A percentile compares a stretch with the other conserved stretches of the same genome.
Conservation (phyloP, 2,329 filamentous ascomycete species). For the Cyphellophora europaea region DNA sequence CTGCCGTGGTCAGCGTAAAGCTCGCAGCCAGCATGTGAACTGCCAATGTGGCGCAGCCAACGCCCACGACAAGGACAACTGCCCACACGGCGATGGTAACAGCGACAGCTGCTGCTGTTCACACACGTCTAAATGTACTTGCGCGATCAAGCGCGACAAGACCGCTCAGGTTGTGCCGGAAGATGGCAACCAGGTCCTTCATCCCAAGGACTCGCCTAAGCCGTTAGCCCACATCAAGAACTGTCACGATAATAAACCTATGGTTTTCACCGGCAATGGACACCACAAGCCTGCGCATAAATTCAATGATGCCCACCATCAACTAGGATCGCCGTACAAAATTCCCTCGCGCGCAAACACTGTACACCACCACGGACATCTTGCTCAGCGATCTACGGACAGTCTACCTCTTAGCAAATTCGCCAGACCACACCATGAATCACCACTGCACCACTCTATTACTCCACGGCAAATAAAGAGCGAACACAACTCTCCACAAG, state of each 20-base stretch:
- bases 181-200: conserved; percentile 22
- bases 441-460: conserved; percentile 22
- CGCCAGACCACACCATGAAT: conserved; percentile 18
- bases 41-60: conserved; percentile 98
- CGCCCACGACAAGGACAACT: conserved; percentile 31
- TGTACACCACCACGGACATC: conserved; percentile 35
- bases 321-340: conserved; percentile 50
- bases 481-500: conserved; percentile 38
- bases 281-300: conserved; percentile 57
- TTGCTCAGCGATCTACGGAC: conserved; percentile 43
- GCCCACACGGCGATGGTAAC: conserved; percentile 23
- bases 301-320: conserved; percentile 56
- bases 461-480: conserved; percentile 30
- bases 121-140: conserved; percentile 51
- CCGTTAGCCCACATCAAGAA: conserved; percentile 39
- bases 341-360: conserved; percentile 45
- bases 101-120: conserved; percentile 36
- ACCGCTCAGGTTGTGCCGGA: conserved; percentile 40
- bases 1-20: conserved; percentile 93
- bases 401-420: conserved; percentile 35
- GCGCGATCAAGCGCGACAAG: conserved; percentile 50
- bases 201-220: conserved; percentile 36
- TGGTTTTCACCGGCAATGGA: conserved; percentile 49
- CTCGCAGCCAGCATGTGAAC: conserved; percentile 85
- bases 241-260: conserved; percentile 48